Evolutionary conservation across 2,329 filamentous ascomycete species (phyloP), one percentile per base, ranked within the genome.

Genomic region (Stachybotrys chartarum): DNA sequence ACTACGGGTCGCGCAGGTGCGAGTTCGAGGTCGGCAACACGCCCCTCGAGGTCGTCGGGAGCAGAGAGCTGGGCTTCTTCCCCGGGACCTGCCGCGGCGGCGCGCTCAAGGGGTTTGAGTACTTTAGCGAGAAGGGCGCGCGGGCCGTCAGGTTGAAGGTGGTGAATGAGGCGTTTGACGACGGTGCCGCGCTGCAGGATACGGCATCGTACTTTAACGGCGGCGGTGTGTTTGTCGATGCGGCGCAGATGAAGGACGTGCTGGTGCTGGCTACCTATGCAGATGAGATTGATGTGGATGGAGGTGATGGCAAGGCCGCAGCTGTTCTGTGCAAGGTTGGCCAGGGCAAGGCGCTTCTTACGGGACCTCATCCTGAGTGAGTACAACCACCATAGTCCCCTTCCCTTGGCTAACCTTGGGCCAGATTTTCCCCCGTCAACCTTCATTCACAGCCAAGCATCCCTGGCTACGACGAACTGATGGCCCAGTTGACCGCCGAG

Each of bases 141-240:
- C 81, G 83, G 62, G 90, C 90, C 3, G 85, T 84, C 1, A 78
- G 81, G 56, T 63, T 97, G 50, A 80, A 77, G 53, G 84, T 94
- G 12, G 75, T 81, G 12, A 84, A 83, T 59, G 77, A 77, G 2
- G 75, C 77, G 0, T 83, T 95, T 57, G 70, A 73, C 0, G 79
- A 76, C 0, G 72, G 74, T 4, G 68, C 87, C 1, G 68, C 87
- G 1, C 81, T 86, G 0, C 79, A 83, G 1, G 75, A 77, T 1
- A 90, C 96, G 57, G 77, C 79, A 54, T 86, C 84, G 14, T 99
- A 99, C 68, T 97, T 93, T 70, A 99, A 99, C 63, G 94, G 94
- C 1, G 94, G 94, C 1, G 92, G 94, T 4, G 85, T 96, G 1
- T 99, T 97, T 73, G 90, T 96, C 1, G 87, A 94, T 71, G 87